phyloP scores from a whole-genome alignment of 164 flowering plant genomes.

The Vitis labrusca region DNA sequence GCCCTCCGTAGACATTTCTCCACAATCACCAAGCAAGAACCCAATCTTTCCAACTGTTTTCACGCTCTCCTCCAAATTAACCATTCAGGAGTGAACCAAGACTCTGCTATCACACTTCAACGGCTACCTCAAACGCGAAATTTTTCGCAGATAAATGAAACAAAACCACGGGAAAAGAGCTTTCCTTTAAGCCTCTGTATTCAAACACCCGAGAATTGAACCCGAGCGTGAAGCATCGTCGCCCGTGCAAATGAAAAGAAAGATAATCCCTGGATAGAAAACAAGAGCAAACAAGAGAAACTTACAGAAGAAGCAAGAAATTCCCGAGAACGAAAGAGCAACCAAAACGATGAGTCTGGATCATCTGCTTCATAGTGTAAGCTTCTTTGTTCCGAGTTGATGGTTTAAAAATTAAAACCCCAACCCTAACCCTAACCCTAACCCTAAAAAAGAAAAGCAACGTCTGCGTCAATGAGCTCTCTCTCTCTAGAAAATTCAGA shows the following conservation, averaged over 20 bases:
- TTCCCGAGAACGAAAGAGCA: constrained; percentile 7
- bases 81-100: constrained; percentile 10
- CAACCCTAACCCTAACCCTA: background rate
- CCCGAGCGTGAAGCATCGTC: constrained; percentile 3
- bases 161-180: too few species aligned
- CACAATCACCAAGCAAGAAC: constrained; percentile 10
- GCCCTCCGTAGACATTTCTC: too few species aligned
- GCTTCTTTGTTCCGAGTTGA: too few species aligned
- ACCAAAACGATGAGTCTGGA: background rate
- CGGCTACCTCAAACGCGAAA: background rate
- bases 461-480: background rate
- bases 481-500: background rate
- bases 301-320: constrained; percentile 10
- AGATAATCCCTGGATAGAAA: constrained; percentile 4
- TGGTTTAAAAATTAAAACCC: too few species aligned
- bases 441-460: too few species aligned
- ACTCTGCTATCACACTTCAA: background rate
- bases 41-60: constrained; percentile 1
- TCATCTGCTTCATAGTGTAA: too few species aligned
- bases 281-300: constrained; percentile 11
- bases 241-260: too few species aligned
- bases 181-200: too few species aligned
- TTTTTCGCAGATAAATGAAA: too few species aligned
- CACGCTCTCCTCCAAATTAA: constrained; percentile 5
- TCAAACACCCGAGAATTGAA: too few species aligned